Evolutionary conservation across 495 filamentous ascomycete genomes (phyloP), one percentile per base, ranked within the genome.

Genomic region (Penicillium longicatenatum): DNA sequence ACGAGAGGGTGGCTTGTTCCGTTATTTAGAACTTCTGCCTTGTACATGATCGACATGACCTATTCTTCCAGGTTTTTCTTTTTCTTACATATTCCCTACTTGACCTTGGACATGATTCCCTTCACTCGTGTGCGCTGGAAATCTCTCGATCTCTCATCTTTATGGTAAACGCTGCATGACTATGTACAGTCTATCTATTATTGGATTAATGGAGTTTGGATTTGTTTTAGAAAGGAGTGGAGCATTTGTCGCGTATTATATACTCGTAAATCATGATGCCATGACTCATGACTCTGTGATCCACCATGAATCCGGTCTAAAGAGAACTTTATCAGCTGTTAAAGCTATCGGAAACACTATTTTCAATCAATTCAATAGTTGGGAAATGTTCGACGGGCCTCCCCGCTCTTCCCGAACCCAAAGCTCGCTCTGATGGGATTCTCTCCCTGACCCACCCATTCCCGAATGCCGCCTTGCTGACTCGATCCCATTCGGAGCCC

Each of bases 1-100:
- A 19, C 31, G 8, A 44, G 26, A 17, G 41, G 52, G 35, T 63
- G 51, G 41, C 33, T 39, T n/a, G 14, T 37, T 29, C 20, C 14
- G 11, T 30, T 8, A 39, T 54, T 60, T 45, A 48, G 55, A 50
- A 54, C 5, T 37, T 54, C 20, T 37, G n/a, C 54, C 57, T 60
- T 66, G 63, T 61, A 63, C 44, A 64, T 55, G 59, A 61, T 68
- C 58, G 60, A 66, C 63, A 61, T 52, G 65, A 66, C 63, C 55
- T 55, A 35, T 31, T 31, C 50, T 26, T 48, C 9, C 21, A 14
- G 19, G 3, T 3, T 46, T 24, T 46, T 26, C 43, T 46, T 44
- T 44, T 51, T 52, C 26, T 42, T 65, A 50, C 62, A 65, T 65
- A 62, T 57, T 55, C 49, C 47, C 56, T 63, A 41, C 26, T 55